Percentiles rank a stretch among this genome's conserved stretches.
These are phyloP conservation scores for Sordaria brevicollis DNA, from an alignment of 495 filamentous ascomycete species.

Conservation along the genomic window DNA sequence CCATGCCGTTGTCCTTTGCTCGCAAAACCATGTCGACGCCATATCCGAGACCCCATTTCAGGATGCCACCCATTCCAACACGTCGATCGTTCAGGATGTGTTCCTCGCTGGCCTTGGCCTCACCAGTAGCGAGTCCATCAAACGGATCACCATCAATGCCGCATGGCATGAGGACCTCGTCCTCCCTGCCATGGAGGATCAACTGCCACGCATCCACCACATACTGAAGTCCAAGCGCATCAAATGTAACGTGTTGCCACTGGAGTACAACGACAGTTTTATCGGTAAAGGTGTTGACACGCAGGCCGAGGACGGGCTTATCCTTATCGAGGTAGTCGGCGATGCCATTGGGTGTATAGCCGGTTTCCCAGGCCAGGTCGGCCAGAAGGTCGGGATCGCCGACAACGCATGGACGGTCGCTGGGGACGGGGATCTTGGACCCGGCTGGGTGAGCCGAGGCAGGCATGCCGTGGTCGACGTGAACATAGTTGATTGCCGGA, in stretches of 20 bases:
- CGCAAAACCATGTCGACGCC: constrained; percentile 15
- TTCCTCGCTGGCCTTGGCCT: constrained; percentile 1
- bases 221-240: constrained; percentile 15
- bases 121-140: constrained; percentile 4
- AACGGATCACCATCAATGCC: constrained; percentile 11
- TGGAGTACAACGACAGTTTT: constrained; percentile 22
- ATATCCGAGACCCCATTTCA: constrained; percentile 18
- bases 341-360: constrained; percentile 14
- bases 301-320: constrained; percentile 15
- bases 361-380: constrained; percentile 12
- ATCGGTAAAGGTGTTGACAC: constrained; percentile 21
- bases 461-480: constrained; percentile 13
- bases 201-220: constrained; percentile 14
- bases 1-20: constrained; percentile 26
- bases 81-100: constrained; percentile 7
- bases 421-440: constrained; percentile 18
- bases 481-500: constrained; percentile 24
- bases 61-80: constrained; percentile 16
- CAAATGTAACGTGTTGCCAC: constrained; percentile 22
- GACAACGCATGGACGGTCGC: constrained; percentile 8
- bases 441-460: constrained; percentile 24
- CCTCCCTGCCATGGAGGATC: constrained; percentile 13
- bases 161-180: constrained; percentile 12
- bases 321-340: constrained; percentile 13
- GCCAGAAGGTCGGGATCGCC: constrained; percentile 16